Conservation (phyloP, 345 rosid genomes). For the Gossypium mustelinum region DNA sequence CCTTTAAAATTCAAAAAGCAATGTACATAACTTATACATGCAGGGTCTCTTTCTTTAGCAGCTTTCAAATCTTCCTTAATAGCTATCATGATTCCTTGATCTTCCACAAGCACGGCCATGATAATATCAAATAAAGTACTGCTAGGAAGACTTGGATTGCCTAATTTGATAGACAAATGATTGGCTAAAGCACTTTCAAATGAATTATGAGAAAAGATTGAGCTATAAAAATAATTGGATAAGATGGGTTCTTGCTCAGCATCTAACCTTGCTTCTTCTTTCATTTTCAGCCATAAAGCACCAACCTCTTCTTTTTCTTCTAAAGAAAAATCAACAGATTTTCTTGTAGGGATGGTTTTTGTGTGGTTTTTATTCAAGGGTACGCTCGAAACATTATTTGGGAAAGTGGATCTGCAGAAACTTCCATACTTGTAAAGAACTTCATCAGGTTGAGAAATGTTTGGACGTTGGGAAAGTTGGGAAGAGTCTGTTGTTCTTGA, state of each 20-base stretch:
- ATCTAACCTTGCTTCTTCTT: conserved; percentile 62
- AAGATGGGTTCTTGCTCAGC: conserved; percentile 61
- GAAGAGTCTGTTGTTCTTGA: conserved; percentile 37
- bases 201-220: conserved; percentile 58
- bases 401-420: conserved; percentile 37
- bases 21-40: conserved; percentile 70
- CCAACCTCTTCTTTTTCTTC: conserved; percentile 22
- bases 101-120: conserved; percentile 45
- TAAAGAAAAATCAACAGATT: conserved; percentile 17
- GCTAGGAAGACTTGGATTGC: conserved; percentile 57
- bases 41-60: conserved; percentile 75
- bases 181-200: conserved; percentile 69
- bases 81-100: conserved; percentile 41
- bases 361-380: conserved; percentile 30
- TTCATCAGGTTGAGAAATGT: conserved; percentile 40
- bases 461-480: conserved; percentile 43
- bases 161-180: conserved; percentile 59
- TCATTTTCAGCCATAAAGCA: conserved; percentile 56
- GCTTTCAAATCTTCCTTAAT: conserved; percentile 65
- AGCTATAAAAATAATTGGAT: conserved; percentile 58
- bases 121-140: conserved; percentile 58
- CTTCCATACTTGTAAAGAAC: conserved; percentile 27
- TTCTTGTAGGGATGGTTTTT: conserved; percentile 29
- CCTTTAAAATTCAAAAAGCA: conserved; percentile 80
- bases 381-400: conserved; percentile 27